A percentile compares a stretch with the other conserved stretches of the same genome.
phyloP scores from a whole-genome alignment of 768 basidiomycete species.

The Lepiota venenata region DNA sequence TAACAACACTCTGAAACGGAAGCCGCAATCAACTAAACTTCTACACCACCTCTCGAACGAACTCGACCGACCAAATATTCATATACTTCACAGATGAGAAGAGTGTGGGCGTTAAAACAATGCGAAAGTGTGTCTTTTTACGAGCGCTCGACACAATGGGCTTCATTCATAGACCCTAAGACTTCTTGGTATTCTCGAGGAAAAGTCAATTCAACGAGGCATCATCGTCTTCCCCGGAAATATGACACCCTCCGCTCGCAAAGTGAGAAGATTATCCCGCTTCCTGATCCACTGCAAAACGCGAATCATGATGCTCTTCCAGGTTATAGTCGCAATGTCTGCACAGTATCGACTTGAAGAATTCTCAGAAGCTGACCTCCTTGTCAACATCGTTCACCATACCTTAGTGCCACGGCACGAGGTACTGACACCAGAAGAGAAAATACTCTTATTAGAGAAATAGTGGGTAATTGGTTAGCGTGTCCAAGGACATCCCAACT shows the following conservation, averaged over 20 bases:
- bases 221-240: slow-evolving; percentile 95
- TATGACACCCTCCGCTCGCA: slow-evolving; percentile 96
- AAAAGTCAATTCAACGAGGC: slow-evolving; percentile 85
- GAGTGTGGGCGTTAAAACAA: slow-evolving; percentile 95
- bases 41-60: slow-evolving; percentile 70
- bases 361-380: slow-evolving; percentile 92
- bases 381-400: slow-evolving; percentile 97
- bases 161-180: slow-evolving; percentile 37
- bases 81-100: slow-evolving; percentile 95
- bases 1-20: slow-evolving; percentile 14
- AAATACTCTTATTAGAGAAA: slow-evolving; percentile 80
- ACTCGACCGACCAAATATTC: slow-evolving; percentile 79
- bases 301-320: slow-evolving; percentile 14
- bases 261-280: slow-evolving; percentile 45
- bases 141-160: neutral
- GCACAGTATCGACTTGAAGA: slow-evolving; percentile 87
- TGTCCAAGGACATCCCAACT: slow-evolving; percentile 12
- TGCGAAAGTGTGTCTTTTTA: slow-evolving; percentile 77
- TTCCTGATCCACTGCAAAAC: neutral
- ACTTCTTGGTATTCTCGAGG: slow-evolving; percentile 85
- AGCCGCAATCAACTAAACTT: slow-evolving; percentile 91
- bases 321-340: slow-evolving; percentile 94
- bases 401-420: slow-evolving; percentile 93
- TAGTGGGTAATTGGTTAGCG: slow-evolving; percentile 62
- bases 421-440: slow-evolving; percentile 81